phyloP scores from a whole-genome alignment of 83 land plant species.

The Diphasiastrum complanatum region DNA sequence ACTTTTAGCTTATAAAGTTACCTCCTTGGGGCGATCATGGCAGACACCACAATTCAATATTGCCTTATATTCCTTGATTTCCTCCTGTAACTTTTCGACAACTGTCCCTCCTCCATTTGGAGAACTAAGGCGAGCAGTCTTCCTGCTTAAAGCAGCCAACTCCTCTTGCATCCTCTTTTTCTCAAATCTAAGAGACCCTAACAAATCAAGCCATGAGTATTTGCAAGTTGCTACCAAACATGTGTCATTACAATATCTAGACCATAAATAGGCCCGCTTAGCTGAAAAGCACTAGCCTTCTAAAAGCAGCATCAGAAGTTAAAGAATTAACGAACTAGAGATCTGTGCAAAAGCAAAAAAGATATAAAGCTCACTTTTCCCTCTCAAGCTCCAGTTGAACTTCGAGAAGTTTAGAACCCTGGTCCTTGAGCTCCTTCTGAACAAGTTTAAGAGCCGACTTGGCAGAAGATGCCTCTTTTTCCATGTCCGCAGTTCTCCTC shows the following conservation, averaged over 20 bases:
- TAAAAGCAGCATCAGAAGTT: too few relatives aligned
- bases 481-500: conserved; percentile 54
- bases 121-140: conserved; percentile 46
- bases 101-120: conserved; percentile 51
- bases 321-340: neutral
- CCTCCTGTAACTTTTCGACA: conserved; percentile 73
- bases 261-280: too few relatives aligned
- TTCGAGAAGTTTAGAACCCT: conserved; percentile 39
- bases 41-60: conserved; percentile 90
- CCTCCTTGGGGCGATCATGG: conserved; percentile 88
- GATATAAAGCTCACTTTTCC: conserved; percentile 51
- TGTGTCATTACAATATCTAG: conserved; percentile 9
- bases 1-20: too few relatives aligned
- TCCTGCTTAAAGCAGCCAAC: conserved; percentile 36
- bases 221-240: neutral
- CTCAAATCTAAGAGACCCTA: conserved; percentile 43
- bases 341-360: neutral
- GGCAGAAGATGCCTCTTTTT: conserved; percentile 64
- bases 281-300: too few relatives aligned
- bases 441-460: conserved; percentile 54
- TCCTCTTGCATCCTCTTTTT: conserved; percentile 72
- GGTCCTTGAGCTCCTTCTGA: conserved; percentile 61
- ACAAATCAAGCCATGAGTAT: too few relatives aligned
- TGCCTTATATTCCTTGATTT: conserved; percentile 79
- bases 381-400: conserved; percentile 50